A percentile compares a stretch with the other conserved stretches of the same genome.
Conservation (phyloP, 768 basidiomycete species). For the Kwoniella sp. region DNA sequence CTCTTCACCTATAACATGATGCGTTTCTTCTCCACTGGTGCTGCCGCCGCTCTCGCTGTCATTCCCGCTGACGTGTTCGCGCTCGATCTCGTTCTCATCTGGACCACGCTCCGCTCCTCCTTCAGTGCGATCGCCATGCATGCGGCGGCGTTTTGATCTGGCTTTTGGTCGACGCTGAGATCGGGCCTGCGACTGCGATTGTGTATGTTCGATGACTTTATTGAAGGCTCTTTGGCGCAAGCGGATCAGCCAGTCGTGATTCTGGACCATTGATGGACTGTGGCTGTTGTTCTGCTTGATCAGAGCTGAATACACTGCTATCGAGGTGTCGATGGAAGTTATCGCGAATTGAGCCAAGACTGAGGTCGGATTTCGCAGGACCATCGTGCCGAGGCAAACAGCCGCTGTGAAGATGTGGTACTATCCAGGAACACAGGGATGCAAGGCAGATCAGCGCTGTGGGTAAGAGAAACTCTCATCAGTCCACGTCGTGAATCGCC, state of each 20-base stretch:
- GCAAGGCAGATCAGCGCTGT: constrained; percentile 37
- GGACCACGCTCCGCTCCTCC: not conserved
- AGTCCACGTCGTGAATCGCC: not conserved
- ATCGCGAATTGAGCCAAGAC: constrained; percentile 27
- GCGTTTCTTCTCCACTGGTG: not conserved
- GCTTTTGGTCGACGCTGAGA: not conserved
- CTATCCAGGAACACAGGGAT: constrained; percentile 7
- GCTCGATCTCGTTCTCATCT: not conserved
- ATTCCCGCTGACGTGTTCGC: not conserved
- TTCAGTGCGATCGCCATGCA: too few species aligned
- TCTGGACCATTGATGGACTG: constrained; percentile 23
- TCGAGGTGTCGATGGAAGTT: constrained; percentile 24
- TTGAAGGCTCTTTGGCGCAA: constrained; percentile 24
- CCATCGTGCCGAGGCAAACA: constrained; percentile 35
- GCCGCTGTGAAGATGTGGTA: constrained; percentile 45
- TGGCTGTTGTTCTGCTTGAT: constrained; percentile 19
- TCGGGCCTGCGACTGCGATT: not conserved
- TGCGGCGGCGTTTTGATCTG: not conserved
- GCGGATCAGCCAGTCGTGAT: constrained; percentile 34
- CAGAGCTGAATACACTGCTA: constrained; percentile 25
- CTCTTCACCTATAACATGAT: constrained; percentile 5
- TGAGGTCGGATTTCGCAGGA: constrained; percentile 29
- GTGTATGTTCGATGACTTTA: constrained; percentile 8
- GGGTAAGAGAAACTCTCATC: constrained; percentile 35
- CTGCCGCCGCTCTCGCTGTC: not conserved